These are phyloP conservation scores for Apostasia shenzhenica DNA, from an alignment of 106 monocot genomes.

Conservation along the genomic window DNA sequence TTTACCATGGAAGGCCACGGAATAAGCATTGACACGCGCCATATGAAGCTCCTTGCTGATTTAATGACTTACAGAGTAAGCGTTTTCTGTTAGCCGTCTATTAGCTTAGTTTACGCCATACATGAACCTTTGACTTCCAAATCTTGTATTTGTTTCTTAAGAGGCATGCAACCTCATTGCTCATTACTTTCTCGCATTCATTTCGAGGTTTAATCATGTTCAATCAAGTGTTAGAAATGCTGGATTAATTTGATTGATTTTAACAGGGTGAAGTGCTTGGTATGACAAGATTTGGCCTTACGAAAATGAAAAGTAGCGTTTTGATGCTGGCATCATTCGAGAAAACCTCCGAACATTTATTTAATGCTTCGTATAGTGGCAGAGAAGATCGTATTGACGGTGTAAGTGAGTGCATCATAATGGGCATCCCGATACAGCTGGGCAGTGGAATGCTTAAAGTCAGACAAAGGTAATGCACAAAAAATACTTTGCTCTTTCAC, in stretches of 20 bases:
- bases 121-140: neutral
- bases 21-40: conserved; percentile 89
- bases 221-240: neutral
- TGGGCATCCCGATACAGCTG: conserved; percentile 90
- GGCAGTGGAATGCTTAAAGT: conserved; percentile 95
- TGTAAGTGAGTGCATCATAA: conserved; percentile 92
- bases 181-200: neutral
- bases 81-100: neutral
- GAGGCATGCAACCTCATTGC: neutral
- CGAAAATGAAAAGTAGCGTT: conserved; percentile 95
- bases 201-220: neutral
- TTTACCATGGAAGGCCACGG: conserved; percentile 64
- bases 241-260: conserved; percentile 1
- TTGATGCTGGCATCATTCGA: conserved; percentile 97
- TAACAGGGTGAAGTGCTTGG: conserved; percentile 91
- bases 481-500: neutral
- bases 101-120: neutral
- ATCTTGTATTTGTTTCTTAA: neutral
- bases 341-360: conserved; percentile 83
- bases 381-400: conserved; percentile 85
- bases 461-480: conserved; percentile 59
- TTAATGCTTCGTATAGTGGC: conserved; percentile 80
- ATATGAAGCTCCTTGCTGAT: conserved; percentile 98
- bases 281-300: conserved; percentile 82
- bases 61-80: conserved; percentile 88